Base-by-base conservation (phyloP, 768 basidiomycete species). In the Artomyces pyxidatus region DNA sequence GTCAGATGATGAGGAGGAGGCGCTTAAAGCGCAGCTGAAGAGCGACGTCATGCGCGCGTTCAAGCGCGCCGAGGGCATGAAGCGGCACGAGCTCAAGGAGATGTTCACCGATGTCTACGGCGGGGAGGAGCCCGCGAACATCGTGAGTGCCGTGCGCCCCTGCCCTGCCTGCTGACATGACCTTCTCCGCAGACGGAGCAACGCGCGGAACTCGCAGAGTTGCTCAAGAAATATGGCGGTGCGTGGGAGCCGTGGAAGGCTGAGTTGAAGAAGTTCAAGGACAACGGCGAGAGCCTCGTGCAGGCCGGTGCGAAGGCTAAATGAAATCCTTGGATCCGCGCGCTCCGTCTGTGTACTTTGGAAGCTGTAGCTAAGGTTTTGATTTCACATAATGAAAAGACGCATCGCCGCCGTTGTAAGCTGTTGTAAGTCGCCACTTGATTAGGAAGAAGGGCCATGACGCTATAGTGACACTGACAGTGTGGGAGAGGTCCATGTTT, bases 61-160 rank as follows among this genome's bases (percentile, higher is more conserved):
- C 66, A 83, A 77, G 63, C 74, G 74, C 26, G 87, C 88, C 0
- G 92, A 96, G 63, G 68, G 69, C 37, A 63, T 85, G 49, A 80
- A 78, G 58, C 77, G 83, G 29, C 71, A 77, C 41, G 79, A 84
- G 61, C 66, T 97, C n/a, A 74, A 79, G 19, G 80, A 90, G 63
- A 67, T 94, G 59, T 94, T 94, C 64, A 83, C 77, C 7, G 91
- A 95, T 54, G 81, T 95, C 8, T 95, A 93, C 63, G 88, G 78
- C 21, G 89, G 88, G 3, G 80, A 88, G 55, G 77, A 85, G 59
- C 88, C 87, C 1, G 88, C 83, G 85, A 88, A 87, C 59, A 67
- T 91, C 56, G 90, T 88, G 61, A 61, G 89, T 74, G 41, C 41
- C 22, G 37, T 43, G 23, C 47, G 45, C 22, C 41, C 25, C 21